Conservation (phyloP, 768 basidiomycete genomes). For the Strobilomyces echinocephalus region DNA sequence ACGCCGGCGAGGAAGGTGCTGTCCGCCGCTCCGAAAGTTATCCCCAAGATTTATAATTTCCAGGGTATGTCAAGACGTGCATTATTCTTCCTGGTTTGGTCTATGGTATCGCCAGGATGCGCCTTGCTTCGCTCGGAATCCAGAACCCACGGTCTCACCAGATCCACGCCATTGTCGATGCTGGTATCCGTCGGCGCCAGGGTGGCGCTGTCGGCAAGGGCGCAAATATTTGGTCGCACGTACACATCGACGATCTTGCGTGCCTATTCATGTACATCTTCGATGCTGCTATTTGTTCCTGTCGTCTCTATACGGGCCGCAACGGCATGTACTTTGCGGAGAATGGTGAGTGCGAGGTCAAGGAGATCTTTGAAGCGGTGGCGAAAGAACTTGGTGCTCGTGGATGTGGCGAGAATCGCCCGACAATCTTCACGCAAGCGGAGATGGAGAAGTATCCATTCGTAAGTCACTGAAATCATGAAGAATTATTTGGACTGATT, state of each 20-base stretch:
- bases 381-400: slow-evolving; percentile 32
- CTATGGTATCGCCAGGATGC: slow-evolving; percentile 48
- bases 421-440: slow-evolving; percentile 39
- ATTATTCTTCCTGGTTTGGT: slow-evolving; percentile 54
- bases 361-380: slow-evolving; percentile 39
- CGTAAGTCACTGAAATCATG: slow-evolving; percentile 7
- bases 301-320: slow-evolving; percentile 22
- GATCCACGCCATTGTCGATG: slow-evolving; percentile 45
- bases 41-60: slow-evolving; percentile 2
- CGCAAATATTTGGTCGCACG: slow-evolving; percentile 56
- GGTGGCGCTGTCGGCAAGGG: slow-evolving; percentile 56
- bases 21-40: neutral
- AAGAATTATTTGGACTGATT: neutral
- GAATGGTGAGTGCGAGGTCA: slow-evolving; percentile 44
- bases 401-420: slow-evolving; percentile 16
- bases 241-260: slow-evolving; percentile 48
- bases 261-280: slow-evolving; percentile 43
- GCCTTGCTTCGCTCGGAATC: slow-evolving; percentile 47
- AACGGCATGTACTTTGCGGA: slow-evolving; percentile 53
- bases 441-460: slow-evolving; percentile 15
- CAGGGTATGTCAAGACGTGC: slow-evolving; percentile 49
- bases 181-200: slow-evolving; percentile 42
- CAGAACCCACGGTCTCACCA: slow-evolving; percentile 50
- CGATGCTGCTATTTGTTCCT: slow-evolving; percentile 28
- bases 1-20: slow-evolving; percentile 45